Base-by-base conservation (phyloP, 805 yeast genomes). In the Nakazawaea anatomiae region DNA sequence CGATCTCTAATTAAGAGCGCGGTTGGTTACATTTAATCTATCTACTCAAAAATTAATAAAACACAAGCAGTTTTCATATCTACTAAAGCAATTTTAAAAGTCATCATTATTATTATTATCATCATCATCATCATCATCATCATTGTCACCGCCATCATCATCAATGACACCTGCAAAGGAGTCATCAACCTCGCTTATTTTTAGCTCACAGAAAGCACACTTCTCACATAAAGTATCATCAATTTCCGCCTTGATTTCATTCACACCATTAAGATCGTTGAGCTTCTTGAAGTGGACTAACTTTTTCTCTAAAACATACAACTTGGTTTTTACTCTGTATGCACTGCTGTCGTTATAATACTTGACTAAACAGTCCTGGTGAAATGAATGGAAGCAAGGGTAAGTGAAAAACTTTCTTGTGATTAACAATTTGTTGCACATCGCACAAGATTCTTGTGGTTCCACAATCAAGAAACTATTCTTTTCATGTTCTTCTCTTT, bases 381-480 rank as follows among this genome's bases (percentile, higher is more conserved):
- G 98, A 68, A 88, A 87, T 5, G 88, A 80, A 64, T 94, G 99
- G 51, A 79, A 85, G 63, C 99, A 94, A 0, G 97, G 97, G 61
- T 89, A 94, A 5, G 83, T 80, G 49, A 84, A 76, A 58, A 90
- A 90, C 61, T 82, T 86, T 52, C 89, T 77, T 4, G 83, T 78
- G 3, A 89, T 76, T 43, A 92, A 70, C 7, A 94, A 76, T 57
- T 76, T 76, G n/a, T 72, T 68, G 65, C 98, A 92, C 4, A 81
- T 57, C 42, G 76, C 70, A 68, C 99, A 94, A 0, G 92, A 78
- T 55, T 85, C 94, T 1, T 94, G 95, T 0, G 96, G 90, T 58
- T 87, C 86, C 18, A 92, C 76, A 0, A 85, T 73, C 39, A 83
- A 83, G 55, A 80, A 83, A 5, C 83, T 74, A 42, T 79, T 73